Evolutionary conservation across 805 yeast genomes (phyloP), one percentile per base, ranked within the genome.

Genomic region (Metschnikowia santaceciliae): DNA sequence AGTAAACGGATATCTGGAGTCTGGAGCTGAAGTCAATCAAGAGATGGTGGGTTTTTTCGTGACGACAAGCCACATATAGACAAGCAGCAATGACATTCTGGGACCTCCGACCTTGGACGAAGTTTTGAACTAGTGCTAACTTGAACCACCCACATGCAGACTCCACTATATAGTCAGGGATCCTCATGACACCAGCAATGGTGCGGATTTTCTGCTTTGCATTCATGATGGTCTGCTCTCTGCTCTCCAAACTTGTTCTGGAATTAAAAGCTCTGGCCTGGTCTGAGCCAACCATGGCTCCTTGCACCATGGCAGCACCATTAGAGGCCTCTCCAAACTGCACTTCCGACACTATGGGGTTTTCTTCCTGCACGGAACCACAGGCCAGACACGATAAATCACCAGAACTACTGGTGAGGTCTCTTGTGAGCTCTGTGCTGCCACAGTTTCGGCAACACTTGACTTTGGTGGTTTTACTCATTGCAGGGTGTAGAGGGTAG

Each of bases 251-350:
- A 4, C 95, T 82, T 51, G 77, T 81, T 38, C 88, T 79, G 41
- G 90, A 88, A 48, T 77, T 75, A 56, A 81, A 81, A 0, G 89
- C 94, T 65, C 88, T 80, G 1, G 83, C 70, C 69, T 91, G 97
- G 61, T 89, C 97, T 0, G 90, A 86, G 41, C 90, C 89, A 34
- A 94, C 86, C 76, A 89, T 91, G 44, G 96, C 82, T 63, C 99
- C 99, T 58, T 92, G 96, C 1, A 94, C 96, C 46, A 88, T 82
- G 34, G 99, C 97, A 13, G 96, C 97, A 59, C 99, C 99, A 23
- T 86, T 78, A 17, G 96, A 78, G 2, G 91, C 79, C 63, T 95
- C 99, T 41, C 95, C 94, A 71, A 91, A 94, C 11, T 94, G 88
- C 48, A 95, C 94, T 65, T 94, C 99, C 6, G 96, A 84, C 10